Base-by-base conservation (phyloP, 768 basidiomycete species). In the Cystobasidium ongulense region DNA sequence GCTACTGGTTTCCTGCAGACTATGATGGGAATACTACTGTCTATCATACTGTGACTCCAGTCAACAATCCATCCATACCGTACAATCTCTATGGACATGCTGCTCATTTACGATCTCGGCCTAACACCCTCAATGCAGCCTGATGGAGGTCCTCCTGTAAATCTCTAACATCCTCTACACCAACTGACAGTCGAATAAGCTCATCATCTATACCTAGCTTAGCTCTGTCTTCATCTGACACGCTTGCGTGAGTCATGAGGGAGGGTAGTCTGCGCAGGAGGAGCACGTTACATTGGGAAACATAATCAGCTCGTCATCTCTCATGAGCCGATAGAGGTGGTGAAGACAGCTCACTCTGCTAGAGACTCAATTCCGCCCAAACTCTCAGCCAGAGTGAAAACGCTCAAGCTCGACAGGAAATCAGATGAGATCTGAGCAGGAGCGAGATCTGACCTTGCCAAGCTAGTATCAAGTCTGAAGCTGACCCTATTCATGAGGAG, bases 321-420 rank as follows among this genome's bases (percentile, higher is more conserved):
- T 17, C 39, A 39, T 39, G 39, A 39, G n/a, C n/a, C n/a, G n/a
- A n/a, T n/a, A n/a, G n/a, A n/a, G n/a, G n/a, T n/a, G n/a, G n/a
- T n/a, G n/a, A n/a, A n/a, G n/a, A n/a, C n/a, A n/a, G 93, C 94
- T 54, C 90, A 84, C 81, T 97, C 93, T 0, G 90, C 90, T 38
- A 97, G 82, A 80, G 88, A 89, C 85, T 98, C 95, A 4, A 96
- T 91, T 0, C 93, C 95, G 0, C 95, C 95, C 3, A 97, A 82
- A 29, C 87, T 88, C 85, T 94, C 93, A 0, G 93, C 94, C 15
- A 97, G 84, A 29, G 88, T 85, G 78, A 93, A 92, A 38, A 94
- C 79, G 31, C 86, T 81, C 2, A 87, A 84, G 0, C 85, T 80
- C 0, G 85, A 86, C 71, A 94, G 80, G 83, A 96, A 93, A 21